A percentile compares a stretch with the other conserved stretches of the same genome.
Conservation (phyloP, 2,329 filamentous ascomycete species). For the Pseudogymnoascus sp. region DNA sequence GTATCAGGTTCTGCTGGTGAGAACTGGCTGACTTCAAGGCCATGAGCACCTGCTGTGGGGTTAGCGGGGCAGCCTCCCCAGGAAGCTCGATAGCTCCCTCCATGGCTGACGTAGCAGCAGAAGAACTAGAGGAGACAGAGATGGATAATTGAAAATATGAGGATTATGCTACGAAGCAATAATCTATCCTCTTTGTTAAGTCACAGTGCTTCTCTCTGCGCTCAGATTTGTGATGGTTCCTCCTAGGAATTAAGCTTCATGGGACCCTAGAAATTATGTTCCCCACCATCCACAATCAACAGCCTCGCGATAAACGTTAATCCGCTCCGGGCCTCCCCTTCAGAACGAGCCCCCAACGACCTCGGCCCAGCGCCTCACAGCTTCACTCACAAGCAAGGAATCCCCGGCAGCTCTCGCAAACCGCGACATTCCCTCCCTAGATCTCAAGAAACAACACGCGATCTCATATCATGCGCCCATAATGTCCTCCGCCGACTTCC, state of each 20-base stretch:
- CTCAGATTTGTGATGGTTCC: not conserved
- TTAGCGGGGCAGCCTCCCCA: constrained; percentile 70
- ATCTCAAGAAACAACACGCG: not conserved
- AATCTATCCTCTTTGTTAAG: not conserved
- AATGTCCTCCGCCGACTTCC: constrained; percentile 47
- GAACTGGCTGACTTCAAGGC: constrained; percentile 57
- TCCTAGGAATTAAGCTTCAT: not conserved
- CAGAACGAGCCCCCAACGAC: not conserved
- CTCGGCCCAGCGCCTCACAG: not conserved
- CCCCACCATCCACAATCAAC: constrained; percentile 3
- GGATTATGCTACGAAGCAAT: not conserved
- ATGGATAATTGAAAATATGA: not conserved
- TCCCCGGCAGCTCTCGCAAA: not conserved
- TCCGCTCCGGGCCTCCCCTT: not conserved
- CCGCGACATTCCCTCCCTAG: not conserved
- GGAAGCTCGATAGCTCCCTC: constrained; percentile 68
- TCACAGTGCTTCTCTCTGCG: not conserved
- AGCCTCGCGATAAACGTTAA: constrained; percentile 4
- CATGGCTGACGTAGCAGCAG: constrained; percentile 39
- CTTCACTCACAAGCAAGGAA: not conserved
- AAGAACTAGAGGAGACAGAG: not conserved
- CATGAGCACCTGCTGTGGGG: constrained; percentile 52
- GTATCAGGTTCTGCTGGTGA: constrained; percentile 52
- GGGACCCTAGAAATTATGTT: constrained; percentile 5
- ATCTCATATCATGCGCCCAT: constrained; percentile 16